phyloP scores from a whole-genome alignment of 2,329 filamentous ascomycete genomes.

The Claviceps citrina region DNA sequence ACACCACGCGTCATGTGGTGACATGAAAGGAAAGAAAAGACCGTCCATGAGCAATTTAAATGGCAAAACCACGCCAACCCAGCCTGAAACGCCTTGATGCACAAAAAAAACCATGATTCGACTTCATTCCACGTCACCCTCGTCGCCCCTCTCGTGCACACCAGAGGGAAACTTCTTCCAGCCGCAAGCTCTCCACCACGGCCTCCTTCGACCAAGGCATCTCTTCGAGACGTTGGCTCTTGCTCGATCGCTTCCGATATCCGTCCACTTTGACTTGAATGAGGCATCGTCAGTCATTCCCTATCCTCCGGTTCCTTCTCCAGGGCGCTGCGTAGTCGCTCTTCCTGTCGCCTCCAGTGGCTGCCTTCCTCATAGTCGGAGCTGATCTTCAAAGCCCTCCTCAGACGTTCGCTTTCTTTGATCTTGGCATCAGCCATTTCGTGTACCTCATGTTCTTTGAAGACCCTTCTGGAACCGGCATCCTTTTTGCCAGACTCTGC shows the following conservation, averaged over 20 bases:
- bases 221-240: neutral
- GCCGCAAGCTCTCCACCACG: neutral
- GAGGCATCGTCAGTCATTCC: neutral
- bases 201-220: neutral
- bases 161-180: neutral
- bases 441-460: conserved; percentile 91
- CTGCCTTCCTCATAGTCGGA: conserved; percentile 73
- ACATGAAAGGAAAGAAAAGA: neutral
- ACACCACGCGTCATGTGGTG: neutral
- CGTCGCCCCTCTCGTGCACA: neutral
- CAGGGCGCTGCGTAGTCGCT: conserved; percentile 36
- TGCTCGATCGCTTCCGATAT: neutral
- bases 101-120: neutral
- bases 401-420: conserved; percentile 77
- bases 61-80: neutral
- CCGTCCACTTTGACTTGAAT: too few species aligned
- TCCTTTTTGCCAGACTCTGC: conserved; percentile 19
- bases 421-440: conserved; percentile 94
- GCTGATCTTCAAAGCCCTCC: conserved; percentile 74
- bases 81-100: neutral
- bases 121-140: neutral
- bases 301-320: conserved; percentile 22
- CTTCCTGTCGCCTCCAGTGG: conserved; percentile 75
- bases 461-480: conserved; percentile 29
- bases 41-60: neutral